Evolutionary conservation across 1,284 basidiomycete species (phyloP).

Genomic region (Caloboletus firmus): DNA sequence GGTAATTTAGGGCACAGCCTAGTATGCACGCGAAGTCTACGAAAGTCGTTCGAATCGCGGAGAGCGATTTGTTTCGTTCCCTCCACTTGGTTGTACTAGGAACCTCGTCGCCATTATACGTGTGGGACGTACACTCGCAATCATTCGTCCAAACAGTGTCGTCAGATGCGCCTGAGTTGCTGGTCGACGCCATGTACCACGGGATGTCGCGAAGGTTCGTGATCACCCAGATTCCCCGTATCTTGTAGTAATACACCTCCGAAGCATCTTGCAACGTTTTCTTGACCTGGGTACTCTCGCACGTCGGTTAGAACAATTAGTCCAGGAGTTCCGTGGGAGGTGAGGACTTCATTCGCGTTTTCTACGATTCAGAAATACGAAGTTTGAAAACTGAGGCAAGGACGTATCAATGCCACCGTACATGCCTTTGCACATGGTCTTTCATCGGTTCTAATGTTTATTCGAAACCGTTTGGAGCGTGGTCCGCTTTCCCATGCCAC

Average conservation of each 20-base stretch:
- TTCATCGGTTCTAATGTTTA: slow-evolving; percentile 51
- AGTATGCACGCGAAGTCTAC: slow-evolving; percentile 39
- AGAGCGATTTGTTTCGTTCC: slow-evolving; percentile 48
- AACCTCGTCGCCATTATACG: slow-evolving; percentile 60
- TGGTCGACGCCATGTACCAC: slow-evolving; percentile 56
- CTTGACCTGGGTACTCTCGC: slow-evolving; percentile 60
- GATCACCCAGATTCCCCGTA: neutral
- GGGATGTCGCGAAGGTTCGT: slow-evolving; percentile 54
- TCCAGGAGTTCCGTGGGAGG: slow-evolving; percentile 46
- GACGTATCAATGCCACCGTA: slow-evolving; percentile 49
- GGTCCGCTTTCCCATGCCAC: slow-evolving; percentile 36
- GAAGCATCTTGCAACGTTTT: slow-evolving; percentile 60
- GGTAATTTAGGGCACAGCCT: slow-evolving; percentile 40
- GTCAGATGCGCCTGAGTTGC: slow-evolving; percentile 36
- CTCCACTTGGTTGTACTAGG: slow-evolving; percentile 60
- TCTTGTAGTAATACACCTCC: neutral
- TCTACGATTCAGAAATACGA: neutral
- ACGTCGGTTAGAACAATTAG: slow-evolving; percentile 60
- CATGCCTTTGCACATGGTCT: slow-evolving; percentile 68
- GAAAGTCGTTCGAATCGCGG: slow-evolving; percentile 44
- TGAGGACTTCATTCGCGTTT: slow-evolving; percentile 25
- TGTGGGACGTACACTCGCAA: slow-evolving; percentile 55
- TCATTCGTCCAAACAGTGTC: slow-evolving; percentile 46
- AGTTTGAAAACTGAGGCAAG: slow-evolving; percentile 35
- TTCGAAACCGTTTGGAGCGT: slow-evolving; percentile 46